phyloP scores from a whole-genome alignment of 2,329 filamentous ascomycete genomes.

The Colletotrichum coccodes region DNA sequence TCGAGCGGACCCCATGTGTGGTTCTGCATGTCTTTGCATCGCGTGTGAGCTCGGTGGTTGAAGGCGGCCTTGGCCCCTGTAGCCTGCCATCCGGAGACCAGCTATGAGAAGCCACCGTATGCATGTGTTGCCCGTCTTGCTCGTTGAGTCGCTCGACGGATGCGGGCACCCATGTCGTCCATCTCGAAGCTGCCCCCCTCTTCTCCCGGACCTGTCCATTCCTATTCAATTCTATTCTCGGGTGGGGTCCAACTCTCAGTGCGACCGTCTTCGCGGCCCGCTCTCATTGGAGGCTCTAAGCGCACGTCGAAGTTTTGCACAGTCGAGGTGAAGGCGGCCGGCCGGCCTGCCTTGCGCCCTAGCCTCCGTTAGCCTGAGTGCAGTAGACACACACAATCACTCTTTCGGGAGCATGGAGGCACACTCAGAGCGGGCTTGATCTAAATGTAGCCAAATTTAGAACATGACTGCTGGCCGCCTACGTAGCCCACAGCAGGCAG shows the following conservation, averaged over 20 bases:
- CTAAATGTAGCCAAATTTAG: conserved; percentile 34
- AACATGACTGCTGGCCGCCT: conserved; percentile 30
- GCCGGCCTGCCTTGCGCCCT: conserved; percentile 29
- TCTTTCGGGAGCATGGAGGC: background rate
- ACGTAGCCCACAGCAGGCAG: conserved; percentile 28
- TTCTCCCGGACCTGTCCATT: conserved; percentile 17
- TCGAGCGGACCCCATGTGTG: conserved; percentile 1
- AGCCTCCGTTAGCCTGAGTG: conserved; percentile 19
- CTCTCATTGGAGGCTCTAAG: conserved; percentile 59
- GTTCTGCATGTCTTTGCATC: conserved; percentile 33
- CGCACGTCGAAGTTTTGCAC: conserved; percentile 45
- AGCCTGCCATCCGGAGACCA: conserved; percentile 16
- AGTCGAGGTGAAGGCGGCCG: conserved; percentile 25
- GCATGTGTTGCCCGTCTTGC: conserved; percentile 44
- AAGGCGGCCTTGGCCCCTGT: conserved; percentile 30
- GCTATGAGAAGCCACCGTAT: conserved; percentile 31
- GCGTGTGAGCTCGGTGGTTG: conserved; percentile 35
- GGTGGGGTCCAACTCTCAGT: conserved; percentile 33
- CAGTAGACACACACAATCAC: conserved; percentile 6
- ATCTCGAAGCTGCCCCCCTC: conserved; percentile 29
- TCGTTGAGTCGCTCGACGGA: conserved; percentile 45
- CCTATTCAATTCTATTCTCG: conserved; percentile 35
- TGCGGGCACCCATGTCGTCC: conserved; percentile 39
- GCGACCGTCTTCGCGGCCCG: conserved; percentile 37
- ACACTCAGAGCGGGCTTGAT: conserved; percentile 1